phyloP scores from a whole-genome alignment of 2,329 filamentous ascomycete genomes.

The Graphiopsis chlorocephala region DNA sequence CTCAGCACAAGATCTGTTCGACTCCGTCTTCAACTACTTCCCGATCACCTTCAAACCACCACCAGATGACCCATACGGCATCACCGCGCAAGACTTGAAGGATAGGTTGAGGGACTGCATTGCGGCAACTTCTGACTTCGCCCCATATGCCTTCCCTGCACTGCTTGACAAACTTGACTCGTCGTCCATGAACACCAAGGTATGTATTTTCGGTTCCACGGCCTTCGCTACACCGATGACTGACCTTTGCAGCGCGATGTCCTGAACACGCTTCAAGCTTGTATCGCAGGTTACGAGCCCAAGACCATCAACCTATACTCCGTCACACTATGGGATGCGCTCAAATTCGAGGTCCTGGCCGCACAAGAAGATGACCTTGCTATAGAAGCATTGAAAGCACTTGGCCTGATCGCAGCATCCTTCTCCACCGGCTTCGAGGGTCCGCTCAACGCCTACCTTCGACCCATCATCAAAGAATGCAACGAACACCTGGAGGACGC shows the following conservation, averaged over 20 bases:
- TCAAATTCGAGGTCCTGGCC: slow-evolving; percentile 68
- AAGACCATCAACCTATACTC: slow-evolving; percentile 61
- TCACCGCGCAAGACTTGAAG: slow-evolving; percentile 67
- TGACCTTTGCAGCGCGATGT: slow-evolving; percentile 54
- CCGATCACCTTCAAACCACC: slow-evolving; percentile 69
- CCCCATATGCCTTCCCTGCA: slow-evolving; percentile 65
- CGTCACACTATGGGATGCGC: slow-evolving; percentile 63
- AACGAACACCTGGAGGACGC: slow-evolving; percentile 67
- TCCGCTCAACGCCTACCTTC: slow-evolving; percentile 54
- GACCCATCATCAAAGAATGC: slow-evolving; percentile 63
- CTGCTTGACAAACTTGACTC: slow-evolving; percentile 68
- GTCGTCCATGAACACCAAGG: slow-evolving; percentile 65
- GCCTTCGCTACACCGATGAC: background rate
- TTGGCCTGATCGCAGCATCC: slow-evolving; percentile 55
- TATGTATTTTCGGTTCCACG: slow-evolving; percentile 27
- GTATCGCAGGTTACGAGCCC: slow-evolving; percentile 58
- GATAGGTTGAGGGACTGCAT: slow-evolving; percentile 63
- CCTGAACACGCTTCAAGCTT: slow-evolving; percentile 60
- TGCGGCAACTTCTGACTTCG: slow-evolving; percentile 59
- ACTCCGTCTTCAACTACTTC: slow-evolving; percentile 70
- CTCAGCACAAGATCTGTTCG: slow-evolving; percentile 62
- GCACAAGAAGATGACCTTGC: slow-evolving; percentile 65
- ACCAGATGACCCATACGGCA: slow-evolving; percentile 66
- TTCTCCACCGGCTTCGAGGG: slow-evolving; percentile 51
- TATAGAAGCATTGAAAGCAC: slow-evolving; percentile 54